Evolutionary conservation across 2,329 filamentous ascomycete species (phyloP).

Genomic region (Colletotrichum sp.): DNA sequence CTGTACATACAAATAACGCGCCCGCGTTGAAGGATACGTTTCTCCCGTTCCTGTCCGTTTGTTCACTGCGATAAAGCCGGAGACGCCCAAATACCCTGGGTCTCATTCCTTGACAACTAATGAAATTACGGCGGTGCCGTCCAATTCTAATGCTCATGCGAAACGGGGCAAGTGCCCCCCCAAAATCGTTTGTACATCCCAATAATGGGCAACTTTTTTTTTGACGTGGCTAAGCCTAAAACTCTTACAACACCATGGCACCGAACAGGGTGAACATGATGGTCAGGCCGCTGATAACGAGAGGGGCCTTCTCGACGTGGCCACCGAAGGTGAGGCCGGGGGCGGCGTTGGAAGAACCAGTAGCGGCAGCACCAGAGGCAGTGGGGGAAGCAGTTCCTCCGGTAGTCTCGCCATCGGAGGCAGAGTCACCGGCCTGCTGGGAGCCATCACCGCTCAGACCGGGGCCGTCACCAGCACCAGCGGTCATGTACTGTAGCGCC

Average conservation of each 20-base stretch:
- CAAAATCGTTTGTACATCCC: conserved; percentile 20
- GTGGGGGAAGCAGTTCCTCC: conserved; percentile 42
- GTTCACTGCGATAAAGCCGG: neutral
- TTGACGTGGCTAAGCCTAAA: neutral
- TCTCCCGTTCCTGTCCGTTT: neutral
- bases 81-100: neutral
- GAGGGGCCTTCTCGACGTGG: conserved; percentile 27
- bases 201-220: neutral
- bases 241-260: conserved; percentile 42
- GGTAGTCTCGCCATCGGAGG: conserved; percentile 45
- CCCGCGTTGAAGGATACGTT: neutral
- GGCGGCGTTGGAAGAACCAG: conserved; percentile 36
- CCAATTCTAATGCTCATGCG: conserved; percentile 15
- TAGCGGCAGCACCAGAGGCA: conserved; percentile 37
- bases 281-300: conserved; percentile 39
- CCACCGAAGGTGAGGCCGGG: conserved; percentile 28
- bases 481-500: conserved; percentile 50
- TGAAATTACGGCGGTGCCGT: neutral
- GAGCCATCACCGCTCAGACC: conserved; percentile 60
- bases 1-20: conserved; percentile 6
- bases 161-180: neutral
- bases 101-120: neutral
- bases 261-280: conserved; percentile 43
- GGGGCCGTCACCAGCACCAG: conserved; percentile 58
- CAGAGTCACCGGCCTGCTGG: conserved; percentile 52